Evolutionary conservation across 2,329 filamentous ascomycete species (phyloP).

Genomic region (Ceratocystis eucalypticola): DNA sequence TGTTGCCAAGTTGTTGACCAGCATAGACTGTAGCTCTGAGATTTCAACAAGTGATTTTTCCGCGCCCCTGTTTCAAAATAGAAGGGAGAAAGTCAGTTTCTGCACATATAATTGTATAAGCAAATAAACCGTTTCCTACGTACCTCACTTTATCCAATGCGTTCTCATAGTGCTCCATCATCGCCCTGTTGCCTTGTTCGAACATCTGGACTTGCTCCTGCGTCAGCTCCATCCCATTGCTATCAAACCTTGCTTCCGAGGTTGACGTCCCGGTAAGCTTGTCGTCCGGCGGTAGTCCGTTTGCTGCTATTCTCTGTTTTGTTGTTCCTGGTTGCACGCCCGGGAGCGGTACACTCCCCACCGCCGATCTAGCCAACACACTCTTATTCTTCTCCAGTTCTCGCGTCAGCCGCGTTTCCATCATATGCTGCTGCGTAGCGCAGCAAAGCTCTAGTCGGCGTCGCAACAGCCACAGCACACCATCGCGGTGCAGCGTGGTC

Average conservation of each 20-base stretch:
- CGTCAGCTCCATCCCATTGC: constrained; percentile 44
- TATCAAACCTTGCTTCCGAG: constrained; percentile 15
- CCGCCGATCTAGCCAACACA: constrained; percentile 54
- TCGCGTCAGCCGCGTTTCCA: constrained; percentile 72
- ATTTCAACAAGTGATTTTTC: constrained; percentile 89
- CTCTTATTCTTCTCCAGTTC: constrained; percentile 85
- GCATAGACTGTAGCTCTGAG: constrained; percentile 75
- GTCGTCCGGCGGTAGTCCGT: constrained; percentile 18
- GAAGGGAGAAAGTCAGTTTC: constrained; percentile 5
- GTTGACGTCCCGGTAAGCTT: constrained; percentile 21
- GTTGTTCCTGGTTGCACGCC: constrained; percentile 19
- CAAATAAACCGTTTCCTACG: constrained; percentile 26
- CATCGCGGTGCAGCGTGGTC: constrained; percentile 59
- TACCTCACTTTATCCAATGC: constrained; percentile 90
- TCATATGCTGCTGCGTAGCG: constrained; percentile 74
- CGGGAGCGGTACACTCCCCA: constrained; percentile 18
- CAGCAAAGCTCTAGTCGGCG: constrained; percentile 63
- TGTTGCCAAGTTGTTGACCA: constrained; percentile 70
- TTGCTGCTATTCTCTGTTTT: neutral
- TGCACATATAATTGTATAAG: neutral
- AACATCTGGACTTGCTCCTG: constrained; percentile 86
- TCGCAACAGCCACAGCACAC: constrained; percentile 70
- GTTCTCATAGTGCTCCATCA: constrained; percentile 87
- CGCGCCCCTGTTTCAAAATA: constrained; percentile 46
- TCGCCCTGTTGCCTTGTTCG: constrained; percentile 79